Evolutionary conservation across 176 grass and related monocot genomes (phyloP).

Genomic region (Ampelocalamus luodianensis): DNA sequence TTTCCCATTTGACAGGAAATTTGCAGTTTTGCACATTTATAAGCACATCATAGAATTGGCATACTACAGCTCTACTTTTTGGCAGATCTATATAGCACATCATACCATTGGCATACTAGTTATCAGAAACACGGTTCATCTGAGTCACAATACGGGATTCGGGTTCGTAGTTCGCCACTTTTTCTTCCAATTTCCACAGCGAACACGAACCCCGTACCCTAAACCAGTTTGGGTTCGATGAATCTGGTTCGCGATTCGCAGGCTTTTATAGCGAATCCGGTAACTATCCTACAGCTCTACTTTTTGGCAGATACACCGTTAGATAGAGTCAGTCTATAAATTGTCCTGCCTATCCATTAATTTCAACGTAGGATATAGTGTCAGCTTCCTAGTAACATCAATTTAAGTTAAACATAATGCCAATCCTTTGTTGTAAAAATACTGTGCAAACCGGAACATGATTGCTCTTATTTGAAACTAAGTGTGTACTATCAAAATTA

Average conservation of each 20-base stretch:
- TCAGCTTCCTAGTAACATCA: background rate
- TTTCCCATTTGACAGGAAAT: slow-evolving; percentile 22
- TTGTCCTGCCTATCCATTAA: background rate
- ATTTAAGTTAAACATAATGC: background rate
- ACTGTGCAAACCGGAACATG: background rate
- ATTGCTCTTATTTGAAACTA: background rate
- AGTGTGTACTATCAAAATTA: background rate
- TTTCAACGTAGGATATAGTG: background rate
- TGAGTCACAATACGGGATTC: too few relatives aligned
- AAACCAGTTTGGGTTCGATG: too few relatives aligned
- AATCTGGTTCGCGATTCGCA: too few relatives aligned
- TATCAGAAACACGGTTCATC: too few relatives aligned
- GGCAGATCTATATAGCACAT: background rate
- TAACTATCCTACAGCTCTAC: background rate
- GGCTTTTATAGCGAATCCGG: too few relatives aligned
- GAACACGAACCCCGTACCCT: too few relatives aligned
- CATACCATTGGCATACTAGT: background rate
- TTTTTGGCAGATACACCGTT: background rate
- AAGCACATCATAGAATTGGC: background rate
- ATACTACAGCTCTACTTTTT: slow-evolving; percentile 3
- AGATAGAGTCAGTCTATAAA: slow-evolving; percentile 14
- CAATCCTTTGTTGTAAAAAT: background rate
- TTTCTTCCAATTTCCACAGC: too few relatives aligned
- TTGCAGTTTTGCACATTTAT: slow-evolving; percentile 4
- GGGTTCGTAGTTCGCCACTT: too few relatives aligned